Percentiles rank a stretch among this genome's conserved stretches.
Conservation (phyloP, 345 rosid species). For the Physaria fendleri region DNA sequence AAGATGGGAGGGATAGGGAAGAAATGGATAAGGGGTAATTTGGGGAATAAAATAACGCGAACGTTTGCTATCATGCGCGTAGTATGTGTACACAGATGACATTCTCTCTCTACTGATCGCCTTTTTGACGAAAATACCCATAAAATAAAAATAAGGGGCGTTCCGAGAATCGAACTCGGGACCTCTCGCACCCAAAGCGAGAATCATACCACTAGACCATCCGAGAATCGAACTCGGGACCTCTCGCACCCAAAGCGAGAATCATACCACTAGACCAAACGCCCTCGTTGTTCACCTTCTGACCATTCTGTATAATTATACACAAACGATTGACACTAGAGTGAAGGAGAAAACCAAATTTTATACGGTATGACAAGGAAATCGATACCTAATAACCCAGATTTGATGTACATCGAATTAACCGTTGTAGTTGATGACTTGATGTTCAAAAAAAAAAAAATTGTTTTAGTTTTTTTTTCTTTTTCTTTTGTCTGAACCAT, state of each 20-base stretch:
- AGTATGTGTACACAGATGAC: neutral
- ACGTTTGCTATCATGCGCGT: neutral
- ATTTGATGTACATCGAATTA: too few relatives aligned
- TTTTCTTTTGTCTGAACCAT: too few relatives aligned
- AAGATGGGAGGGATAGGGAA: slow-evolving; percentile 6
- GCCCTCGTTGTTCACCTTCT: too few relatives aligned
- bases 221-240: slow-evolving; percentile 89
- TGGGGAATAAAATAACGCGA: neutral
- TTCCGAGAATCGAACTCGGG: slow-evolving; percentile 91
- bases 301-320: too few relatives aligned
- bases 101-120: neutral
- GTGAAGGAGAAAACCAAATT: too few relatives aligned
- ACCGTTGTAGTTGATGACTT: too few relatives aligned
- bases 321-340: too few relatives aligned
- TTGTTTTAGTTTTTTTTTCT: too few relatives aligned
- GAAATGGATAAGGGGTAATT: slow-evolving; percentile 25
- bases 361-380: too few relatives aligned
- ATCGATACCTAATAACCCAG: too few relatives aligned
- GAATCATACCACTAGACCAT: slow-evolving; percentile 82
- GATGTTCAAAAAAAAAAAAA: too few relatives aligned
- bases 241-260: slow-evolving; percentile 87
- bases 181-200: slow-evolving; percentile 88
- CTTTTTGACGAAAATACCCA: neutral
- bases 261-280: slow-evolving; percentile 82
- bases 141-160: slow-evolving; percentile 13